Evolutionary conservation across 306 rosid genomes (phyloP), one percentile per base, ranked within the genome.

Genomic region (Fragaria nilgerrensis): DNA sequence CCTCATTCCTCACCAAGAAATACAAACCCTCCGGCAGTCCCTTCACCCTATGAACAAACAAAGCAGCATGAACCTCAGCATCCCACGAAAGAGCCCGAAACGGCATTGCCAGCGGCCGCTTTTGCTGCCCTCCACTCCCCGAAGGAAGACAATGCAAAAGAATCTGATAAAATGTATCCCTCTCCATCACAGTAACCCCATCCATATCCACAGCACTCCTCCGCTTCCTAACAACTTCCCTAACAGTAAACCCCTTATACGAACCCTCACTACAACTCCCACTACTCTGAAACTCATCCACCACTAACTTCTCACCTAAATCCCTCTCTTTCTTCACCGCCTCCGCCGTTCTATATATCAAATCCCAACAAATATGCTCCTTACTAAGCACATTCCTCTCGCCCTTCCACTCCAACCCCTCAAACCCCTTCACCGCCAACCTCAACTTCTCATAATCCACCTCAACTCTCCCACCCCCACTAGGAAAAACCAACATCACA

Each of bases 131-230:
- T 72, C 85, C 89, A 66, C 27, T 34, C 67, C 98, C 97, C 5
- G 97, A 90, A 85, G 98, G 98, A 88, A 95, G 90, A 81, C 97
- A 92, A 79, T 89, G 98, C 23, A 84, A 76, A n/a, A 95, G 82
- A 70, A 92, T 87, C 84, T 95, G 96, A 84, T 92, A 92, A 88
- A 92, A 95, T 0, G 89, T 80, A 7, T 89, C 90, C 72, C 93
- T 87, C 55, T 79, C 80, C 76, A 95, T 92, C 48, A 17, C 49
- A 8, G 93, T 92, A 53, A 89, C 87, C 37, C 91, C 93, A 58
- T 95, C 98, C 98, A 95, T 90, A 84, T 90, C 97, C 17, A 95
- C 97, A 1, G 97, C 98, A 47, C 98, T 92, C 79, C 98, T 88
- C 13, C 97, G 92, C 83, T 88, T 95, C 89, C 97, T 79, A 23